Conservation (phyloP, 352 stramenopile species). For the Globisporangium polare region DNA sequence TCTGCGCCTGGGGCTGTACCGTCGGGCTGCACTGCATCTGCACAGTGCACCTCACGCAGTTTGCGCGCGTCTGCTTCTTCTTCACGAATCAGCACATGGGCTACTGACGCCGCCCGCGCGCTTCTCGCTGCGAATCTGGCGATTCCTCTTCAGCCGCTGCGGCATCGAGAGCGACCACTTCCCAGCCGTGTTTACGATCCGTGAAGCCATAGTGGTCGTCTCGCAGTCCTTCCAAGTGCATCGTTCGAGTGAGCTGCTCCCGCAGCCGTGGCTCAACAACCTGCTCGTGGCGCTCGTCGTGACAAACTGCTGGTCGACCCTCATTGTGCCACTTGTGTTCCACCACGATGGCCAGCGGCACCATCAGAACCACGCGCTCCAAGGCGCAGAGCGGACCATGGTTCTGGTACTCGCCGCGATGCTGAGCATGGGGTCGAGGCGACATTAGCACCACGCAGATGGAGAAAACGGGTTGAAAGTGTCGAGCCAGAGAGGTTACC, state of each 20-base stretch:
- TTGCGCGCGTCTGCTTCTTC: background rate
- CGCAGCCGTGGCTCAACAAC: slow-evolving; percentile 12
- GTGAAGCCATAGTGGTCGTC: background rate
- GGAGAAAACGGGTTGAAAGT: too few relatives aligned
- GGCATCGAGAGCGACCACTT: slow-evolving; percentile 11
- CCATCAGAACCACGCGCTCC: too few relatives aligned
- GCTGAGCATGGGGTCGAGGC: slow-evolving; percentile 14
- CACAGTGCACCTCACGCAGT: slow-evolving; percentile 4
- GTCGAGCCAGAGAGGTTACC: too few relatives aligned
- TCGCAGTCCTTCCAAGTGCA: slow-evolving; percentile 9
- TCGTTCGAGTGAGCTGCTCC: slow-evolving; percentile 9
- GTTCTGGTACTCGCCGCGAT: slow-evolving; percentile 6
- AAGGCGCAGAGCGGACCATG: slow-evolving; percentile 2
- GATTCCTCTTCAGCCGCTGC: slow-evolving; percentile 10
- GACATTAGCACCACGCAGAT: too few relatives aligned
- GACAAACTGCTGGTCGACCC: slow-evolving; percentile 12
- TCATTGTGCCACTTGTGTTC: slow-evolving; percentile 2
- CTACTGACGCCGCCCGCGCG: too few relatives aligned
- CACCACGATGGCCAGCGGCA: too few relatives aligned
- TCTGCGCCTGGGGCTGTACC: background rate
- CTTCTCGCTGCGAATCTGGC: too few relatives aligned
- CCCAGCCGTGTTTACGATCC: background rate
- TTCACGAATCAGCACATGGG: slow-evolving; percentile 2
- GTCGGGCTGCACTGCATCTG: slow-evolving; percentile 7
- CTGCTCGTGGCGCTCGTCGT: slow-evolving; percentile 4